phyloP scores from a whole-genome alignment of 306 rosid genomes.

The Quercus berberidifolia region DNA sequence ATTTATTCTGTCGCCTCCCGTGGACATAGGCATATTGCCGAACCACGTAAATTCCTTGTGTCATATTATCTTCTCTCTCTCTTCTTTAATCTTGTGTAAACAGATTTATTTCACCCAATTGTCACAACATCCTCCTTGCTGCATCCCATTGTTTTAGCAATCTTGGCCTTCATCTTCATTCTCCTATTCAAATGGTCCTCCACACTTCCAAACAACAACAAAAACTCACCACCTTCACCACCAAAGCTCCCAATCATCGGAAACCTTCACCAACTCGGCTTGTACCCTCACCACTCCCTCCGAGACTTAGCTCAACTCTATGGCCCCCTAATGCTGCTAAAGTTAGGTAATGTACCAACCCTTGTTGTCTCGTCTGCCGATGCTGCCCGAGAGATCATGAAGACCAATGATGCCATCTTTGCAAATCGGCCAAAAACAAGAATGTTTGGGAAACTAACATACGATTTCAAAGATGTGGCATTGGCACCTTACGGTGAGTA shows the following conservation, averaged over 20 bases:
- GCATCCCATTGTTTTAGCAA: not conserved
- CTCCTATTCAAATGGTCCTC: slow-evolving; percentile 19
- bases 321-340: slow-evolving; percentile 42
- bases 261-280: slow-evolving; percentile 44
- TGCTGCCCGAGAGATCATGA: slow-evolving; percentile 38
- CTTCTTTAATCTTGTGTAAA: no score
- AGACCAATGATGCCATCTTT: slow-evolving; percentile 38
- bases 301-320: slow-evolving; percentile 26
- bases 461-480: slow-evolving; percentile 31
- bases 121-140: not conserved
- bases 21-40: no score
- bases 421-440: slow-evolving; percentile 10
- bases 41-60: no score
- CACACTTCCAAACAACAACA: not conserved
- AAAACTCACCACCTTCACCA: slow-evolving; percentile 44
- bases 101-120: no score
- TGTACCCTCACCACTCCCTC: slow-evolving; percentile 31
- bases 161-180: not conserved
- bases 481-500: slow-evolving; percentile 40
- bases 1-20: no score
- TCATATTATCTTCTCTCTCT: no score
- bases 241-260: slow-evolving; percentile 46
- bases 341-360: slow-evolving; percentile 30
- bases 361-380: slow-evolving; percentile 42
- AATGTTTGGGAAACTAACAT: slow-evolving; percentile 27